Evolutionary conservation across 1,139 yeast genomes (phyloP), one percentile per base, ranked within the genome.

Genomic region (Diutina sp.): DNA sequence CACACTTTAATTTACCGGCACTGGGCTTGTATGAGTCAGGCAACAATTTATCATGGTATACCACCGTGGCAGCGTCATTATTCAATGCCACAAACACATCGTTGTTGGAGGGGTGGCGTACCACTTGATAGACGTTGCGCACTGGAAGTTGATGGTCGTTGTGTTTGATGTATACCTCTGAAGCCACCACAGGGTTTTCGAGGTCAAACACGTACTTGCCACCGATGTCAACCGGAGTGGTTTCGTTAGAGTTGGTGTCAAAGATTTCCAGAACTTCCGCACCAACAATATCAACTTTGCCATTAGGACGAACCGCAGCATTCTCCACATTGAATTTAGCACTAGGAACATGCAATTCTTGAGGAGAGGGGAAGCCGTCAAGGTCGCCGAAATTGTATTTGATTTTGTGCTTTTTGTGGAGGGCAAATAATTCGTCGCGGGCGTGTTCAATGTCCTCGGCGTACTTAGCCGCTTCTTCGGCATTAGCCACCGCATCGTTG

Each of bases 381-480:
- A 35, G 41, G n/a, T 12, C 14, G 2, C 41, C 28, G n/a, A 4
- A 32, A 8, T 30, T 21, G 16, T 30, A 30, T 14, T 32, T 32
- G 25, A 32, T 50, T n/a, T 50, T 50, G 45, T 69, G 68, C 2
- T 76, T 63, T 60, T 77, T 79, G 62, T 80, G 84, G 5, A 71
- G 51, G 32, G 66, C 67, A 61, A 74, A 78, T 29, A 80, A 66
- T 46, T 68, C 68, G 16, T 69, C 72, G 44, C 76, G 70, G 1
- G 80, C 78, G 8, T 56, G 35, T 14, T 14, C 38, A 6, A 47
- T 28, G 1, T 47, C 51, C 12, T 28, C 21, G 11, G 51, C 9
- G 21, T 35, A 35, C 41, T 35, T 8, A 35, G 41, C 41, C 41
- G 14, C 14, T 35, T 35, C 41, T 11, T 35, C 41, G 41, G 41